Base-by-base conservation (phyloP, 1,139 yeast species). In the Pichia sp. region DNA sequence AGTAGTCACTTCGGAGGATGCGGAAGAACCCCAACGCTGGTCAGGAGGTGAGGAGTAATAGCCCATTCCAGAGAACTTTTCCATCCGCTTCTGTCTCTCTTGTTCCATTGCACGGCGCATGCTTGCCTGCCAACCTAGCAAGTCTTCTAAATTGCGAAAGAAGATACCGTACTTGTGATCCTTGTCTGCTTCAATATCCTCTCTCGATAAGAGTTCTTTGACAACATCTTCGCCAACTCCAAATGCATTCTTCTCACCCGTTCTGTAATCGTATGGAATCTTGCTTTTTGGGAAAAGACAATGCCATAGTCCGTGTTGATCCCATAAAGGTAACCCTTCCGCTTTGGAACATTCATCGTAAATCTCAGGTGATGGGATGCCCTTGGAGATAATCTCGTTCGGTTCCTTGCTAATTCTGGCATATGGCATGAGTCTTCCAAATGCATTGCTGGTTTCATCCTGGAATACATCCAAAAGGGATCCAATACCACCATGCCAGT, bases 261-360 rank as follows among this genome's bases (percentile, higher is more conserved):
- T 36, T 3, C 44, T 43, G 38, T 38, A 40, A 17, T 30, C 36
- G 22, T 32, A 33, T 2, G 57, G 56, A 16, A 77, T 65, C 24
- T 60, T 34, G 3, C 68, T 55, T 40, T 68, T 67, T 21, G 94
- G 94, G 60, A 87, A 82, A 37, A 87, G 63, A 59, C 96, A 87
- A 51, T 87, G 70, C 96, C 96, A 87, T 56, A 76, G 71, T 0
- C 96, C 96, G 30, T 69, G 64, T 15, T 74, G 62, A 50, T 83
- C 91, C 94, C 95, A 87, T 8, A 77, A 76, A 1, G 85, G 72
- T 14, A 70, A 63, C 1, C 96, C 96, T 5, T 74, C 61, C 32
- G 70, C 64, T 22, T 71, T 71, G 50, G 69, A 51, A 56, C 96
- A 87, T 30, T 72, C 68, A 41, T 72, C 66, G 55, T 78, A 84